Percentiles rank a stretch among this genome's conserved stretches.
phyloP scores from a whole-genome alignment of 176 grass and related monocot species.

The Cenchrus purpureus region DNA sequence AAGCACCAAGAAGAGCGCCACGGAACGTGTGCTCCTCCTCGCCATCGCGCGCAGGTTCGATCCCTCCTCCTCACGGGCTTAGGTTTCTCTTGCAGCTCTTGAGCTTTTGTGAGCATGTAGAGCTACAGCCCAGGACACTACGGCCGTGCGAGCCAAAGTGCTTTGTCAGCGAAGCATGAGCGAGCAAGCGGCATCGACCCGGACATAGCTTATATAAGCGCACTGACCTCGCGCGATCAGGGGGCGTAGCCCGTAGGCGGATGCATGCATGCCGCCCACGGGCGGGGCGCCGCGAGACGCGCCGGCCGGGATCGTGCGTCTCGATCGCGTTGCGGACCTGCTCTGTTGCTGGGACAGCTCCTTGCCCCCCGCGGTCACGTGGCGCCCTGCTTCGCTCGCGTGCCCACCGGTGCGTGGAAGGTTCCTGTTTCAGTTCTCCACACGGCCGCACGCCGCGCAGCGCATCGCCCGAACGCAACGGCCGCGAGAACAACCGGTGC shows the following conservation, averaged over 20 bases:
- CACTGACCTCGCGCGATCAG: not conserved
- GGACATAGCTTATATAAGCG: not conserved
- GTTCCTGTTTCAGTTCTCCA: not conserved
- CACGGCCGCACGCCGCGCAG: not conserved
- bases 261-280: not conserved
- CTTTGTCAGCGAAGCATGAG: not conserved
- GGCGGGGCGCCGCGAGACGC: conserved; percentile 23
- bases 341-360: not conserved
- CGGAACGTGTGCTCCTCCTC: not conserved
- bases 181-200: too few relatives aligned
- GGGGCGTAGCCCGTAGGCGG: not conserved
- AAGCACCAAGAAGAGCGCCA: conserved; percentile 28
- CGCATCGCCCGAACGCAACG: not conserved
- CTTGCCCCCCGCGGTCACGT: not conserved
- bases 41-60: not conserved
- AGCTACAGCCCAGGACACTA: too few relatives aligned
- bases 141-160: too few relatives aligned
- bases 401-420: not conserved
- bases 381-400: not conserved
- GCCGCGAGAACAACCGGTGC: not conserved
- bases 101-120: not conserved
- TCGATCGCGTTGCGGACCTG: too few relatives aligned
- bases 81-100: not conserved
- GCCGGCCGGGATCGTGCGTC: not conserved
- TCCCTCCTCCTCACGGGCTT: not conserved